Conservation (phyloP, 1,139 yeast genomes). For the Candida sojae region DNA sequence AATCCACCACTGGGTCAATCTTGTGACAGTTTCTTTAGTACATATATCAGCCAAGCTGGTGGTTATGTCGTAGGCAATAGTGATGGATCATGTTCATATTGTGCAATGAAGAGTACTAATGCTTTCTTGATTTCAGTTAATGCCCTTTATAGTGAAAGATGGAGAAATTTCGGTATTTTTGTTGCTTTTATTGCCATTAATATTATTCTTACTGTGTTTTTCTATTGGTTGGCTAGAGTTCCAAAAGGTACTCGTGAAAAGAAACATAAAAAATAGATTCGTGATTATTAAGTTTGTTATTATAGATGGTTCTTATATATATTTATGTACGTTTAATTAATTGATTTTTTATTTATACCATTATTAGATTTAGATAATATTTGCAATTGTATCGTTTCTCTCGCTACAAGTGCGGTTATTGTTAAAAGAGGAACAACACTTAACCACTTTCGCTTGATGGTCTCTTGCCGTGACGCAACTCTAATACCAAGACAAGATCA, state of each 20-base stretch:
- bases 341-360: too few species aligned
- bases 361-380: too few species aligned
- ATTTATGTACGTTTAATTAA: neutral
- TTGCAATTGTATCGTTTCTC: too few species aligned
- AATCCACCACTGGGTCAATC: constrained; percentile 48
- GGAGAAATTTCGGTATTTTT: constrained; percentile 73
- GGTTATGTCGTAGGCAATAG: constrained; percentile 47
- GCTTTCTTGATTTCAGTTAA: constrained; percentile 46
- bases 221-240: constrained; percentile 77
- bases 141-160: constrained; percentile 48
- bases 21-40: constrained; percentile 53
- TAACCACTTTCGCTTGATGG: too few species aligned
- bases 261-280: constrained; percentile 10
- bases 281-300: neutral
- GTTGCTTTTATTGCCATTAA: constrained; percentile 50
- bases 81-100: constrained; percentile 45
- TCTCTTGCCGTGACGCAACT: too few species aligned
- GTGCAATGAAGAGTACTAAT: constrained; percentile 52
- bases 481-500: too few species aligned
- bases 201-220: constrained; percentile 47
- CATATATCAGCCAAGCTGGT: constrained; percentile 43
- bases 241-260: constrained; percentile 46
- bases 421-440: too few species aligned
- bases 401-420: too few species aligned
- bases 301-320: neutral